Base-by-base conservation (phyloP, 768 basidiomycete genomes). In the Panaeolus papilionaceus region DNA sequence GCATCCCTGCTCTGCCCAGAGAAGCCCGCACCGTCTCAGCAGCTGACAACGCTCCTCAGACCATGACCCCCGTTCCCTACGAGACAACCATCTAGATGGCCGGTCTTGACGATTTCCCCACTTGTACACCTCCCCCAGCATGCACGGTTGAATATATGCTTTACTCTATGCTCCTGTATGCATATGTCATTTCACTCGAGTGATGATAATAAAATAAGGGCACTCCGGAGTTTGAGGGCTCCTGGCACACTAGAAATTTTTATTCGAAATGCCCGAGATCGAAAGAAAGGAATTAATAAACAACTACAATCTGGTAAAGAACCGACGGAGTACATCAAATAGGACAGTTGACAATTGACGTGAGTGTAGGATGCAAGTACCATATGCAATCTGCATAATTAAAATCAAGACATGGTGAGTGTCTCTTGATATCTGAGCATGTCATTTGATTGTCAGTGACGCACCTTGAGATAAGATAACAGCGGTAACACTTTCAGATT, bases 41-140 rank as follows among this genome's bases (percentile, higher is more conserved):
- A 69, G 77, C 78, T 69, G 85, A 87, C 71, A 98, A 98, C 82
- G 82, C 86, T 61, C 94, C 98, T 63, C 92, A 97, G 83, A 99
- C 98, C 67, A 94, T 99, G 81, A 88, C 86, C 71, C 95, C 96
- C 72, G 85, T 96, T 74, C 89, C 88, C 72, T 99, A 98, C 88
- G 97, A 97, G 90, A 98, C 95, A 72, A 95, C 91, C 74, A 97
- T 98, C 82, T 98, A 89, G 90, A 80, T 75, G 71, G 78, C 61
- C 47, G 67, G 68, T 39, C 61, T 49, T 70, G 42, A 51, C 68
- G 64, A n/a, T 61, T 61, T 69, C 65, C 64, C 64, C 66, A 64
- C 67, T 62, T 69, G 51, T 66, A 58, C 28, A 58, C 54, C 8
- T 33, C 54, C 33, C 54, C 45, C 66, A 44, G 64, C 69, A 69